Evolutionary conservation across 257 asterid species (phyloP).

Genomic region (Fraxinus excelsior): DNA sequence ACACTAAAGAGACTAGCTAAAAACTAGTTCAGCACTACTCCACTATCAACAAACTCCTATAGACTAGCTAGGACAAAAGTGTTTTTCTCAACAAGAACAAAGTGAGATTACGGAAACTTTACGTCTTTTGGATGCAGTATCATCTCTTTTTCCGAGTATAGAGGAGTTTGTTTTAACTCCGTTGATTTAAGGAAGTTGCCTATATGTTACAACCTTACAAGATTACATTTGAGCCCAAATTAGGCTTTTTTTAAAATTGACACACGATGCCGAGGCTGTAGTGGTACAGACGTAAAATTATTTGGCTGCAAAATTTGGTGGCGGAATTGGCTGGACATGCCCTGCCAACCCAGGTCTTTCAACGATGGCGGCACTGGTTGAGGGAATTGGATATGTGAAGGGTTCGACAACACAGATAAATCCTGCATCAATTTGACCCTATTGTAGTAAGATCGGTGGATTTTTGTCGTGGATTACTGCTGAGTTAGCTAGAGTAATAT

Average conservation of each 20-base stretch:
- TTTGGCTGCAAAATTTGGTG: constrained; percentile 52
- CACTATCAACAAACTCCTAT: no score
- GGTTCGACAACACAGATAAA: constrained; percentile 47
- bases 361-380: constrained; percentile 57
- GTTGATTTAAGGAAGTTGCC: constrained; percentile 88
- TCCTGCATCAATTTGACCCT: constrained; percentile 45
- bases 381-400: constrained; percentile 59
- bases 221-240: constrained; percentile 73
- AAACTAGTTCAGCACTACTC: no score
- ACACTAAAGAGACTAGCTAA: no score
- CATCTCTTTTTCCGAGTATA: constrained; percentile 69
- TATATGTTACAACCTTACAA: constrained; percentile 88
- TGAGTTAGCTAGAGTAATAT: constrained; percentile 29
- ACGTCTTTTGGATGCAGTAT: constrained; percentile 70
- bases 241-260: constrained; percentile 54
- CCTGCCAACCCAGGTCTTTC: constrained; percentile 53
- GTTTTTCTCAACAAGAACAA: constrained; percentile 39
- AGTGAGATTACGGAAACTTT: constrained; percentile 62
- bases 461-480: background rate
- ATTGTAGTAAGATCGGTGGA: constrained; percentile 37
- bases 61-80: no score
- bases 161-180: constrained; percentile 78
- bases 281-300: constrained; percentile 43
- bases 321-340: constrained; percentile 48
- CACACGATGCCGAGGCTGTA: constrained; percentile 47